Base-by-base conservation (phyloP, 208 protist genomes). In the Giardia duodenalis region DNA sequence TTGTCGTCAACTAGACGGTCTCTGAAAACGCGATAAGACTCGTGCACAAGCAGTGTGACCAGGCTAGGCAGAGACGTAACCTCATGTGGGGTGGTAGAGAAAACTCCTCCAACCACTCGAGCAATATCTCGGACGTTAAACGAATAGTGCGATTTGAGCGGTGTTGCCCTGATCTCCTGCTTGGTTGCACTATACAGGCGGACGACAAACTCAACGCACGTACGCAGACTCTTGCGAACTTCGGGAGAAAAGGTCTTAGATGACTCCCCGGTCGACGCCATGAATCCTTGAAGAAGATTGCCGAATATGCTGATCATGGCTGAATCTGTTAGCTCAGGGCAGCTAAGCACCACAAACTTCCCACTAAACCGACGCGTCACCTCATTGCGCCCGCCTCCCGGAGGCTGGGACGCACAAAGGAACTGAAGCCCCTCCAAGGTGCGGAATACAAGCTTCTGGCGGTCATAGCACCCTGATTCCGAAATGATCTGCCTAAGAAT, bases 121-220 rank as follows among this genome's bases (percentile, higher is more conserved):
- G 97, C 96, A 39, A 98, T 95, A 94, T 99, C 98, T 90, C 98
- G 96, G 93, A 99, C 92, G 94, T 99, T 99, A 95, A 98, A 99
- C 30, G 97, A 97, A 95, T 99, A 99, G 95, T 98, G 98, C 76
- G 96, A 98, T 95, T 98, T 98, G 94, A 97, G 95, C 44, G 98
- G 98, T 3, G 98, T 98, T 3, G 98, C 97, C 92, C 97, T 97
- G 67, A 98, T 94, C 44, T 97, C 97, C 42, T 95, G 93, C 42
- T 96, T 94, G n/a, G 98, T 95, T 0, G 94, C 96, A 92, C 96
- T 95, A 95, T 98, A 99, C 4, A 98, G 92, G 67, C 97, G 96
- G 46, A 98, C 95, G 2, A 97, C 97, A 2, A 96, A 96, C 30
- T 89, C 47, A n/a, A 99, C 97, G 2, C 98, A 87, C 92, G 0